Conservation (phyloP, 164 flowering plant species). For the Vitis amurensis region DNA sequence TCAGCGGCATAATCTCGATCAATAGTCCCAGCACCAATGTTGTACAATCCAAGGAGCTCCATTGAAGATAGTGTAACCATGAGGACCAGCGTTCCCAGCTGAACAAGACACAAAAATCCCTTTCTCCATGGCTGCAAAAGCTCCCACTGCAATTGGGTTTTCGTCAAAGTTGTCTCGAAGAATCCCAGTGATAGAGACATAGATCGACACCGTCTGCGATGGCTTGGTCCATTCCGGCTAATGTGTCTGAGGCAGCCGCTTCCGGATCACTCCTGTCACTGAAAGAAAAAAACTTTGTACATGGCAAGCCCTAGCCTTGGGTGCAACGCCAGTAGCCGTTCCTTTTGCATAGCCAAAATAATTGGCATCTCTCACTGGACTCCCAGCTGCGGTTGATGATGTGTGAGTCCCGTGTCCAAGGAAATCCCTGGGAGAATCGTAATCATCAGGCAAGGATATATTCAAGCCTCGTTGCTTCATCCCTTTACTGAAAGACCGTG, state of each 20-base stretch:
- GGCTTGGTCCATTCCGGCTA: slow-evolving; percentile 50
- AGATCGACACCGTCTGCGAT: slow-evolving; percentile 43
- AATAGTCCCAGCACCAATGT: slow-evolving; percentile 41
- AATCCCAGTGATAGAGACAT: slow-evolving; percentile 44
- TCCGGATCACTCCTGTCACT: too few relatives aligned
- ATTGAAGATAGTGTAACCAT: slow-evolving; percentile 20
- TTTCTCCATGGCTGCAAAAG: slow-evolving; percentile 44
- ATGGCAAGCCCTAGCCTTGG: too few relatives aligned
- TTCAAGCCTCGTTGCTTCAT: slow-evolving; percentile 17
- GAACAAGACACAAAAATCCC: slow-evolving; percentile 40
- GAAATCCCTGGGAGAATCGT: too few relatives aligned
- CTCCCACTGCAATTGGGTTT: slow-evolving; percentile 39
- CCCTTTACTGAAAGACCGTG: slow-evolving; percentile 38
- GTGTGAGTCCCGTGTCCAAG: too few relatives aligned
- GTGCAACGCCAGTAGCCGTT: too few relatives aligned
- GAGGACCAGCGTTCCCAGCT: slow-evolving; percentile 41
- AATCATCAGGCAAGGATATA: slow-evolving; percentile 5
- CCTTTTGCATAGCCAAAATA: too few relatives aligned
- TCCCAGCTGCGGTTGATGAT: too few relatives aligned
- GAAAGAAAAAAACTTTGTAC: too few relatives aligned
- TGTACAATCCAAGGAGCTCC: slow-evolving; percentile 53
- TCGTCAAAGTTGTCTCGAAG: slow-evolving; percentile 14
- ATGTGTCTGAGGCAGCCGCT: slow-evolving; percentile 27
- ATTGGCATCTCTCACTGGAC: too few relatives aligned
- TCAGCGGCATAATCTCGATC: slow-evolving; percentile 22